phyloP scores from a whole-genome alignment of 371 early-diverging fungal species.

The Saksenaea vasiformis region DNA sequence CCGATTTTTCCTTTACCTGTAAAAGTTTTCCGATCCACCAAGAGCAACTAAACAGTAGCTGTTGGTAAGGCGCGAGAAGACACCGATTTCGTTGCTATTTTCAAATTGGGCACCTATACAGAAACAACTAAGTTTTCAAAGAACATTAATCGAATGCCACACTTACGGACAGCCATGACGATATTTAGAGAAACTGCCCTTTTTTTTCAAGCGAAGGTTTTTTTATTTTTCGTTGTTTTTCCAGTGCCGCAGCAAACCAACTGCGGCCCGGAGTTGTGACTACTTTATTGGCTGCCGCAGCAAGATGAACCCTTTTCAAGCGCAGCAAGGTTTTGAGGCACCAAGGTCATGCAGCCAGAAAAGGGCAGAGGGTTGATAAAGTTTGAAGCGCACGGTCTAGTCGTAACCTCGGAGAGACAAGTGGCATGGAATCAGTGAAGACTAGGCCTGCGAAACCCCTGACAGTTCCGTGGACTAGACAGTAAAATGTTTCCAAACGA shows the following conservation, averaged over 20 bases:
- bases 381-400: no score
- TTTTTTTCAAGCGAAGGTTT: neutral
- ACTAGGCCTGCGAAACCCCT: no score
- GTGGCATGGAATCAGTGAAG: no score
- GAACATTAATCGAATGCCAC: neutral
- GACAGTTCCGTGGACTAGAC: no score
- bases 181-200: slow-evolving; percentile 4
- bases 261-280: neutral
- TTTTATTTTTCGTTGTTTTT: neutral
- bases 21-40: slow-evolving; percentile 98
- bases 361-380: no score
- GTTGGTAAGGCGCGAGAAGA: slow-evolving; percentile 98
- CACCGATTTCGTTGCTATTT: slow-evolving; percentile 99
- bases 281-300: neutral
- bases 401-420: no score
- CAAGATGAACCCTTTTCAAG: neutral
- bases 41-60: slow-evolving; percentile 98
- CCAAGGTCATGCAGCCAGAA: no score
- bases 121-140: neutral
- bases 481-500: no score
- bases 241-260: neutral
- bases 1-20: slow-evolving; percentile 67
- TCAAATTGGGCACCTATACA: slow-evolving; percentile 94
- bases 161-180: slow-evolving; percentile 48
- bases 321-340: no score